These are phyloP conservation scores for Daldinia childiae DNA, from an alignment of 495 filamentous ascomycete genomes.

Conservation along the genomic window DNA sequence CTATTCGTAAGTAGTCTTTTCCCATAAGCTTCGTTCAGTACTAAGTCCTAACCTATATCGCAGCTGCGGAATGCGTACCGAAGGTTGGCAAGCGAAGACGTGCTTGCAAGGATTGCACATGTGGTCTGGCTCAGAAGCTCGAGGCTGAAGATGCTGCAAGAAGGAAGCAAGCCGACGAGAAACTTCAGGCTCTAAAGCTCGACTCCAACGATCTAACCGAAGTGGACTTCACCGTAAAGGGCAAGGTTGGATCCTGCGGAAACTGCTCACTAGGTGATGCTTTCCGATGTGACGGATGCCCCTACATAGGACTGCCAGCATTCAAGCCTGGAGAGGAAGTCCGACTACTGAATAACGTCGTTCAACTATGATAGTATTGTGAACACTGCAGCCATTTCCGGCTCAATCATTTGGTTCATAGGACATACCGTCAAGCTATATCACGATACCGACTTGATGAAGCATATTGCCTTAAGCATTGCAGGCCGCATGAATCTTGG, in stretches of 20 bases:
- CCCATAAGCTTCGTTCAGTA: background rate
- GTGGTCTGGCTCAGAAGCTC: constrained; percentile 81
- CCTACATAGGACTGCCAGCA: constrained; percentile 90
- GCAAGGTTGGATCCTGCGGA: constrained; percentile 92
- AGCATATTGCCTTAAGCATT: constrained; percentile 1
- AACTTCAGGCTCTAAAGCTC: constrained; percentile 72
- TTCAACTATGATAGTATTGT: constrained; percentile 71
- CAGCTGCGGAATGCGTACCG: constrained; percentile 85
- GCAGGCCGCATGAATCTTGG: background rate
- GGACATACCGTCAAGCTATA: constrained; percentile 13
- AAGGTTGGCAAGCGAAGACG: constrained; percentile 84
- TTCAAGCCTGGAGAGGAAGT: constrained; percentile 98
- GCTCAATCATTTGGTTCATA: background rate
- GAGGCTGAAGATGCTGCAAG: constrained; percentile 82
- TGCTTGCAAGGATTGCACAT: constrained; percentile 98
- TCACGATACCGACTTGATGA: constrained; percentile 2
- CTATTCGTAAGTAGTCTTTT: constrained; percentile 70
- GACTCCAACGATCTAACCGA: constrained; percentile 80
- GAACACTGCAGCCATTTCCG: background rate
- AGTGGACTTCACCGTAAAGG: constrained; percentile 94
- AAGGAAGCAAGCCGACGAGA: constrained; percentile 63
- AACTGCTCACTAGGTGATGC: constrained; percentile 94
- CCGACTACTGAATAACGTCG: constrained; percentile 80
- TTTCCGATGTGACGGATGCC: constrained; percentile 81
- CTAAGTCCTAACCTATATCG: constrained; percentile 18